Conservation (phyloP, 2,329 filamentous ascomycete genomes). For the Alternaria brassicae region DNA sequence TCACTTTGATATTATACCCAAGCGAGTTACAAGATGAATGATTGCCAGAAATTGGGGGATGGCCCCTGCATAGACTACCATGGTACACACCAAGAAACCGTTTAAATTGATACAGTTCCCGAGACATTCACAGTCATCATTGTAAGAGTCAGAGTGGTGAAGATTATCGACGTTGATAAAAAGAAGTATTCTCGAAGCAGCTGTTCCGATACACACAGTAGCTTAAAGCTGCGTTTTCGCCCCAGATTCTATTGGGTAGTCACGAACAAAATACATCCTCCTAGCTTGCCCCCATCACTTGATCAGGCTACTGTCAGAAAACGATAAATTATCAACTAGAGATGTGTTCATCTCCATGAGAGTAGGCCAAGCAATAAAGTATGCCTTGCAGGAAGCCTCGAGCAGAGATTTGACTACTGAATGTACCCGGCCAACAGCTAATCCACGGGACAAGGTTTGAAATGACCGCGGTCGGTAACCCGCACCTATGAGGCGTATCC, state of each 20-base stretch:
- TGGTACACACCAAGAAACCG: not conserved
- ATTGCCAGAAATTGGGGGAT: not conserved
- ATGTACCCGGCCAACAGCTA: not conserved
- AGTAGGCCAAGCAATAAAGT: slow-evolving; percentile 1
- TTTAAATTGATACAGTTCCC: not conserved
- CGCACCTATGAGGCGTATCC: not conserved
- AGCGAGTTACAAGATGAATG: not conserved
- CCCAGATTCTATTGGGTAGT: not conserved
- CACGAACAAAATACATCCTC: not conserved
- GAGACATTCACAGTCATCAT: not conserved
- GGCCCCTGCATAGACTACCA: not conserved
- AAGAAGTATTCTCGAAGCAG: not conserved
- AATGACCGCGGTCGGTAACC: not conserved
- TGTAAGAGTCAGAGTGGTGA: not conserved
- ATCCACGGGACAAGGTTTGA: not conserved
- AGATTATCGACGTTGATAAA: not conserved
- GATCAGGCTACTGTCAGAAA: not conserved
- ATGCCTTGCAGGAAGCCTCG: slow-evolving; percentile 18
- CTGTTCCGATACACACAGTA: not conserved
- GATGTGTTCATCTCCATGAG: not conserved
- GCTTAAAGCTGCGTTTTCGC: not conserved
- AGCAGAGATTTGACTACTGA: slow-evolving; percentile 4
- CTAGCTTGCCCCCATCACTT: not conserved
- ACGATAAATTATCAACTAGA: not conserved
- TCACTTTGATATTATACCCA: not conserved